Conservation (phyloP, 495 filamentous ascomycete species). For the Terfezia claveryi region DNA sequence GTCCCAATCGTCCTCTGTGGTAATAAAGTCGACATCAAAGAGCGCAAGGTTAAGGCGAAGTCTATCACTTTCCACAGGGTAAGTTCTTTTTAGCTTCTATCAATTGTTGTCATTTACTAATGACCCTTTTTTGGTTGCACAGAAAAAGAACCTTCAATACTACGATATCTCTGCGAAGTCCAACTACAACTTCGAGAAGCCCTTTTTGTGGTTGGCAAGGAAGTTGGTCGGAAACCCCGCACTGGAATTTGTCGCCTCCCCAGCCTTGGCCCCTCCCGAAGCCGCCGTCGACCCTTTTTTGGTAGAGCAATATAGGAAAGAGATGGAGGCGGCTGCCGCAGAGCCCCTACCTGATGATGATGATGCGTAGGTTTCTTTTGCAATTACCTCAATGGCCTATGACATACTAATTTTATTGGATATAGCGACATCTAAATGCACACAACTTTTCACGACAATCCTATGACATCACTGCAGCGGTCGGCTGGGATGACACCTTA, state of each 20-base stretch:
- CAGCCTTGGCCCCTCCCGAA: conserved; percentile 82
- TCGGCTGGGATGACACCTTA: neutral
- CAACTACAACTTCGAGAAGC: conserved; percentile 99
- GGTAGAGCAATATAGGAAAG: conserved; percentile 58
- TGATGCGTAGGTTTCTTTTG: conserved; percentile 31
- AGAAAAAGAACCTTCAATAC: conserved; percentile 99
- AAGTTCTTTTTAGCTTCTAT: neutral
- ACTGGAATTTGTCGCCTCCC: conserved; percentile 89
- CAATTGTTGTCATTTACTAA: neutral
- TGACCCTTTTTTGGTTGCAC: neutral
- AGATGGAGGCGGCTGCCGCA: conserved; percentile 64
- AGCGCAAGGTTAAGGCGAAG: conserved; percentile 99
- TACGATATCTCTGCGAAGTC: conserved; percentile 99
- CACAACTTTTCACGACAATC: neutral
- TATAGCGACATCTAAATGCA: conserved; percentile 1
- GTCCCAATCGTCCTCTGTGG: conserved; percentile 95
- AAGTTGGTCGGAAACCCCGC: conserved; percentile 89
- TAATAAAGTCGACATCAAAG: conserved; percentile 99
- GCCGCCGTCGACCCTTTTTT: conserved; percentile 66
- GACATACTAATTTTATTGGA: neutral
- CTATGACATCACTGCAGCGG: neutral
- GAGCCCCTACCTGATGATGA: conserved; percentile 93
- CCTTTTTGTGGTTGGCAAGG: conserved; percentile 97
- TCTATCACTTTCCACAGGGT: conserved; percentile 97
- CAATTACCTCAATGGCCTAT: conserved; percentile 31